A percentile compares a stretch with the other conserved stretches of the same genome.
phyloP scores from a whole-genome alignment of 1,284 basidiomycete genomes.

The Mixia osmundae region DNA sequence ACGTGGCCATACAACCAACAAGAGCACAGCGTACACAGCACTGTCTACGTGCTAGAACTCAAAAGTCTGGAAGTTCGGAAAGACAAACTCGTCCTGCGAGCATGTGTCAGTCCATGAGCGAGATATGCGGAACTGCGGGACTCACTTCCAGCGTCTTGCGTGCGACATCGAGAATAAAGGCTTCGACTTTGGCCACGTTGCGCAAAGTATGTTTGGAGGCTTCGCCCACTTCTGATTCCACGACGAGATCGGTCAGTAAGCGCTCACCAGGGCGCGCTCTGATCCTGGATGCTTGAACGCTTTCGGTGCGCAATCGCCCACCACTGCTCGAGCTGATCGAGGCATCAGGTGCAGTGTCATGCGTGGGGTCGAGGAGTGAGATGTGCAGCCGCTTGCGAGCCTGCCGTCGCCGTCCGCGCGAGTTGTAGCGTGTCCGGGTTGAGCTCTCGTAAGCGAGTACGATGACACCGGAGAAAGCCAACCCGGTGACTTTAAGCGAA shows the following conservation, averaged over 20 bases:
- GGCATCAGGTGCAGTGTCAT: neutral
- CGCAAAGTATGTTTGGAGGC: conserved; percentile 83
- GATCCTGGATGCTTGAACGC: conserved; percentile 4
- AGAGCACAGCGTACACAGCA: no score
- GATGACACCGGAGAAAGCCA: conserved; percentile 65
- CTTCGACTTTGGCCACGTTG: conserved; percentile 88
- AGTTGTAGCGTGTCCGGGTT: no score
- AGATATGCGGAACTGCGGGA: no score
- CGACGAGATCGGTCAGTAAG: conserved; percentile 68
- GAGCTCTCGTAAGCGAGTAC: conserved; percentile 77
- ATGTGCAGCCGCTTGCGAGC: conserved; percentile 76
- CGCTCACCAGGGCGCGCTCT: conserved; percentile 42
- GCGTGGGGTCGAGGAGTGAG: conserved; percentile 42
- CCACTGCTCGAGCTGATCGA: neutral
- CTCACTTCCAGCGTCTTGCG: conserved; percentile 57
- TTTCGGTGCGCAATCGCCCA: conserved; percentile 1
- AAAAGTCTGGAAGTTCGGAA: conserved; percentile 73
- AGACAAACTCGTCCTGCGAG: conserved; percentile 51
- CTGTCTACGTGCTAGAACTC: no score
- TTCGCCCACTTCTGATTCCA: conserved; percentile 93
- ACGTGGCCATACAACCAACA: no score
- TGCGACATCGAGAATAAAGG: conserved; percentile 83
- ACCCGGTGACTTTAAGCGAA: conserved; percentile 63
- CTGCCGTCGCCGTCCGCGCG: no score
- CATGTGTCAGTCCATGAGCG: no score